Base-by-base conservation (phyloP, 2,329 filamentous ascomycete species). In the Penicillium digitatum region DNA sequence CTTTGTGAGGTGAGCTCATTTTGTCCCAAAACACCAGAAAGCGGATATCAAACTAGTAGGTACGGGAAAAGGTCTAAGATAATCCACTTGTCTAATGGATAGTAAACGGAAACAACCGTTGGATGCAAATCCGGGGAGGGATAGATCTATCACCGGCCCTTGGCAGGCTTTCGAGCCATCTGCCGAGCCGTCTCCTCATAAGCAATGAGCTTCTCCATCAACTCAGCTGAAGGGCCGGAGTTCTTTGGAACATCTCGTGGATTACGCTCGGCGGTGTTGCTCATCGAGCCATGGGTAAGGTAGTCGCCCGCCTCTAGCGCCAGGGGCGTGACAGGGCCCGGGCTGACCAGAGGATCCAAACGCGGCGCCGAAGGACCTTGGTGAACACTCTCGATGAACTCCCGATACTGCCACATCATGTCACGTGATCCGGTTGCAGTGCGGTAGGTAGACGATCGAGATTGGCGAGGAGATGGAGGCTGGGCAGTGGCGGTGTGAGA, bases 251-350 rank as follows among this genome's bases (percentile, higher is more conserved):
- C 31, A 20, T 68, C 67, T 35, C 66, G 59, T 22, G 64, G 53
- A 12, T 56, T 52, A 9, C 59, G 59, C 10, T 61, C 59, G 6
- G 59, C 62, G 9, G 55, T 57, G 14, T 57, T 49, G 35, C 54
- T 58, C n/a, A 62, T 57, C 26, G 67, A 60, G 22, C 74, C 73
- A 8, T 70, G 68, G 5, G 67, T 66, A 11, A 78, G 66, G 53
- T 78, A 78, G 47, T 72, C 73, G 39, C 73, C 70, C 7, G 70
- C 65, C 31, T 75, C 74, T 9, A 79, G 66, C 1, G 67, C 72
- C 45, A 79, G 62, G 12, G 76, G 76, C 4, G 76, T 78, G 34
- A 79, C 76, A 0, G 75, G 74, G 2, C 76, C 76, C 1, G 76
- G 76, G 48, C 76, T 79, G 34, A 71, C 69, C 11, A 78, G 66